phyloP scores from a whole-genome alignment of 495 filamentous ascomycete genomes.

The Aspergillus leporis region DNA sequence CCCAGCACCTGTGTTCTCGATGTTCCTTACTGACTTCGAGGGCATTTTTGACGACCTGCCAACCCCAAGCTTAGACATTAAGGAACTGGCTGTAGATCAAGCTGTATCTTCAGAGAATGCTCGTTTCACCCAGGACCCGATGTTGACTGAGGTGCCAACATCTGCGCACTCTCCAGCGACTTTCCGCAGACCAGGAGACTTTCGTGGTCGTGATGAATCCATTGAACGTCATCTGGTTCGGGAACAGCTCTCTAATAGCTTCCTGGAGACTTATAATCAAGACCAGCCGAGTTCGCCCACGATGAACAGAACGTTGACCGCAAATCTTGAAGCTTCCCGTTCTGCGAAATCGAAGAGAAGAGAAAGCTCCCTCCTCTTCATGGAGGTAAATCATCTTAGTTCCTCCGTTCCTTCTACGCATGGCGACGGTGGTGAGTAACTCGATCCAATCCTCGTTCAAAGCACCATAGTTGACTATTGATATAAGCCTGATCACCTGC shows the following conservation, averaged over 20 bases:
- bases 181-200: slow-evolving; percentile 41
- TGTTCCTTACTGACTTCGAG: slow-evolving; percentile 89
- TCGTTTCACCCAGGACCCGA: slow-evolving; percentile 65
- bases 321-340: slow-evolving; percentile 37
- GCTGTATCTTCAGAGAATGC: slow-evolving; percentile 59
- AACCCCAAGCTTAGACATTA: slow-evolving; percentile 16
- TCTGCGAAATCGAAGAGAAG: slow-evolving; percentile 53
- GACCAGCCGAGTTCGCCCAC: slow-evolving; percentile 29
- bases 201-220: slow-evolving; percentile 25
- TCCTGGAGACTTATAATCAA: slow-evolving; percentile 31
- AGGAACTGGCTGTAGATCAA: slow-evolving; percentile 48
- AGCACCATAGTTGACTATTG: not conserved
- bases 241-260: slow-evolving; percentile 32
- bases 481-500: not conserved
- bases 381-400: slow-evolving; percentile 41
- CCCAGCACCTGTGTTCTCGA: slow-evolving; percentile 87
- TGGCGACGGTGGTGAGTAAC: slow-evolving; percentile 27
- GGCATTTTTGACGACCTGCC: slow-evolving; percentile 72
- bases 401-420: slow-evolving; percentile 23
- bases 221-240: slow-evolving; percentile 52
- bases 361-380: slow-evolving; percentile 60
- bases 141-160: slow-evolving; percentile 70
- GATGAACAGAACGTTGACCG: slow-evolving; percentile 42
- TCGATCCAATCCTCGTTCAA: not conserved
- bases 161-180: slow-evolving; percentile 63